Conservation (phyloP, 106 monocot genomes). For the Dioscorea dumetorum region DNA sequence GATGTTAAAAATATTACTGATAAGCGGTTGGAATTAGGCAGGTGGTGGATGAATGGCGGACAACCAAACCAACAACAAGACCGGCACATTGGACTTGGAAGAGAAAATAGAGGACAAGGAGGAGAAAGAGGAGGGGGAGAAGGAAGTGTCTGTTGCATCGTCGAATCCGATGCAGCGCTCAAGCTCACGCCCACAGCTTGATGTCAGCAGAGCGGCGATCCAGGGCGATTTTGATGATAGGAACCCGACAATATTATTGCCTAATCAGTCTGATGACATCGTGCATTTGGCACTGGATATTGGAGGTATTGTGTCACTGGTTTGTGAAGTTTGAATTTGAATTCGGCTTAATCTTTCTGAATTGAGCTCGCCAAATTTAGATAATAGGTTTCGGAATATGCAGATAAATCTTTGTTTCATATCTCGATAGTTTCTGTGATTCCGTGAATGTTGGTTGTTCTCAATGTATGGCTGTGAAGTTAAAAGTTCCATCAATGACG, state of each 20-base stretch:
- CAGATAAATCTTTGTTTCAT: too few relatives aligned
- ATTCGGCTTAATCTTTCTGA: too few relatives aligned
- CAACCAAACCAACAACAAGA: constrained; percentile 9
- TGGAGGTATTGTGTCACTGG: constrained; percentile 40
- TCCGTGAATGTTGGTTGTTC: too few relatives aligned
- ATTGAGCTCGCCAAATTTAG: too few relatives aligned
- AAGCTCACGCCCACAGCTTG: constrained; percentile 83
- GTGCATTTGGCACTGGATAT: constrained; percentile 90
- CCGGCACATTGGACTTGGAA: background rate
- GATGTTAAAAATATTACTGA: too few relatives aligned
- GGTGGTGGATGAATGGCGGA: constrained; percentile 38
- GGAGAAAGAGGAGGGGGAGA: constrained; percentile 10
- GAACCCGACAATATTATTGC: constrained; percentile 84
- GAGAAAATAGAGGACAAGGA: background rate
- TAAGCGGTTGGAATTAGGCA: constrained; percentile 2
- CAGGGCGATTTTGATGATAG: constrained; percentile 84
- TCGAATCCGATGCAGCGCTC: constrained; percentile 51
- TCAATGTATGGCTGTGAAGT: too few relatives aligned
- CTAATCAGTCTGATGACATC: constrained; percentile 97
- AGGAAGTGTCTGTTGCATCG: constrained; percentile 12
- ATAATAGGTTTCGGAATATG: too few relatives aligned
- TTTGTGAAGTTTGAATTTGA: too few relatives aligned
- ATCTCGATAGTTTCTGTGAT: too few relatives aligned
- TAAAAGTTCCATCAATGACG: too few relatives aligned
- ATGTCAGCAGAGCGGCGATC: constrained; percentile 79